A percentile compares a stretch with the other conserved stretches of the same genome.
These are phyloP conservation scores for Seiridium unicorne DNA, from an alignment of 2,329 filamentous ascomycete genomes.

Conservation along the genomic window DNA sequence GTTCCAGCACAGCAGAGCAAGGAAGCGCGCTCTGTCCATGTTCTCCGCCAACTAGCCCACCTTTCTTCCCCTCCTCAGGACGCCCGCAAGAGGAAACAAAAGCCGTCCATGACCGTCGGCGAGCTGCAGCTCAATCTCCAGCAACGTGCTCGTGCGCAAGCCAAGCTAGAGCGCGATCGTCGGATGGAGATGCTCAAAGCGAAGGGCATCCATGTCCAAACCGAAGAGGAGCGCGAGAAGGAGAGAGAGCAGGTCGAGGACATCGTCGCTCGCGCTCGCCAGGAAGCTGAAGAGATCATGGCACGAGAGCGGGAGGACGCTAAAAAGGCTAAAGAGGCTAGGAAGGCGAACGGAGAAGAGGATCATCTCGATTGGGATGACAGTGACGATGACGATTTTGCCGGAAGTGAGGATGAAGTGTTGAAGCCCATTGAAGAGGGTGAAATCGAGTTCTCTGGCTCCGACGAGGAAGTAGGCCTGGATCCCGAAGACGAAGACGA, in stretches of 20 bases:
- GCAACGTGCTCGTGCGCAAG: constrained; percentile 75
- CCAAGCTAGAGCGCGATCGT: constrained; percentile 72
- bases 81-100: constrained; percentile 41
- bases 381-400: constrained; percentile 46
- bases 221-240: constrained; percentile 79
- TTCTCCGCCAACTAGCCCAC: constrained; percentile 72
- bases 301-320: constrained; percentile 72
- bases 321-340: constrained; percentile 59
- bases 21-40: constrained; percentile 62
- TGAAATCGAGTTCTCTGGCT: constrained; percentile 31
- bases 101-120: constrained; percentile 61
- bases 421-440: constrained; percentile 39
- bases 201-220: constrained; percentile 79
- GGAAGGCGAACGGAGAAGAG: constrained; percentile 38
- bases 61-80: constrained; percentile 61
- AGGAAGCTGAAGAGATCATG: constrained; percentile 77
- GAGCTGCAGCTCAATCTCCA: constrained; percentile 70
- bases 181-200: constrained; percentile 74
- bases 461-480: constrained; percentile 36
- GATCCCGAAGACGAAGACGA: constrained; percentile 37
- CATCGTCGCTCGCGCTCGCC: constrained; percentile 78
- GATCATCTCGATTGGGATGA: constrained; percentile 57
- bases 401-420: constrained; percentile 41
- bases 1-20: constrained; percentile 61
- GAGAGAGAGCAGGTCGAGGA: constrained; percentile 85